These are phyloP conservation scores for Lophium mytilinum DNA, from an alignment of 495 filamentous ascomycete genomes.

Conservation along the genomic window DNA sequence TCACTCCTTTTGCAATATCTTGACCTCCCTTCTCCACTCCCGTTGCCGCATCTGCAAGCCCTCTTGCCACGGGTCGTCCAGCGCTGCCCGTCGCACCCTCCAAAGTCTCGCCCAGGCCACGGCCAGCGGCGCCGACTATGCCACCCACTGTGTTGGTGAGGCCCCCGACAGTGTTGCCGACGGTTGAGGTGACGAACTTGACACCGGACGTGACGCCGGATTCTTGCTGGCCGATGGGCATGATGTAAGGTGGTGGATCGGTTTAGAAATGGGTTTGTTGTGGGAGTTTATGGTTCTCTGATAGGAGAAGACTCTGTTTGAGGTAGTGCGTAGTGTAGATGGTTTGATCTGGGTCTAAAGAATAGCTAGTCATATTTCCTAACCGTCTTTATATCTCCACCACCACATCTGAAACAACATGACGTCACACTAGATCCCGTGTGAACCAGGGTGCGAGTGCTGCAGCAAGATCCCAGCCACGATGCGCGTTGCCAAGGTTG, in stretches of 20 bases:
- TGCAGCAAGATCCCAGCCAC: not conserved
- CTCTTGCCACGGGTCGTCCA: slow-evolving; percentile 60
- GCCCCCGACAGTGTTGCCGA: slow-evolving; percentile 43
- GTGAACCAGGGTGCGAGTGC: not conserved
- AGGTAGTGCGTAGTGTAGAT: not conserved
- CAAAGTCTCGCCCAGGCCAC: slow-evolving; percentile 54
- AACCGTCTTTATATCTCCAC: not conserved
- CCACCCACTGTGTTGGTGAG: slow-evolving; percentile 58
- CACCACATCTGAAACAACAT: not conserved
- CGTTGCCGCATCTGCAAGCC: slow-evolving; percentile 49
- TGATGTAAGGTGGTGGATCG: slow-evolving; percentile 5
- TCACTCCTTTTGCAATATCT: slow-evolving; percentile 51
- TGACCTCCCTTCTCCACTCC: slow-evolving; percentile 53
- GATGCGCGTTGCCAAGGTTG: not conserved
- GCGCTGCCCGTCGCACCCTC: slow-evolving; percentile 53
- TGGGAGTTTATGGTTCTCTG: not conserved
- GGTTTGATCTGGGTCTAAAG: not conserved
- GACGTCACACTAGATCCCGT: not conserved
- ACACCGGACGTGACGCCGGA: slow-evolving; percentile 28
- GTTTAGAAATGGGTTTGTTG: not conserved
- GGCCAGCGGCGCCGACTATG: slow-evolving; percentile 57
- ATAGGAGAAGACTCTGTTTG: not conserved
- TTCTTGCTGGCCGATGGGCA: slow-evolving; percentile 27
- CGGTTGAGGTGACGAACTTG: slow-evolving; percentile 32
- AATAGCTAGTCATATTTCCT: not conserved